Conservation (phyloP, 768 basidiomycete genomes). For the Jaapia argillacea region DNA sequence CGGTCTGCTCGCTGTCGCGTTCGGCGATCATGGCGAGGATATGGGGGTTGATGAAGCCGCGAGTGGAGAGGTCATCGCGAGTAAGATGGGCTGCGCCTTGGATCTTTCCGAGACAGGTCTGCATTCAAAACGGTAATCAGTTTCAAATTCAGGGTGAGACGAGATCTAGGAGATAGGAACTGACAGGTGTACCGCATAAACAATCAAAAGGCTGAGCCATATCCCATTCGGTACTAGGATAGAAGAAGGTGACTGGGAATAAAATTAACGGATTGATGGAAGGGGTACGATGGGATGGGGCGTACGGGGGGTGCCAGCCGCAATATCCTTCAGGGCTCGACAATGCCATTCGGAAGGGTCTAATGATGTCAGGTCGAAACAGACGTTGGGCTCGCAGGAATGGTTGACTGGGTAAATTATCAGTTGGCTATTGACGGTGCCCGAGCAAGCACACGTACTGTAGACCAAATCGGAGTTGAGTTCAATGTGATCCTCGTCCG, state of each 20-base stretch:
- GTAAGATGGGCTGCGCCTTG: conserved; percentile 35
- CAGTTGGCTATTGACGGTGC: not conserved
- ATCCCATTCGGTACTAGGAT: conserved; percentile 62
- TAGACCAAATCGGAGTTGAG: conserved; percentile 53
- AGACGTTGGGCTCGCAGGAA: conserved; percentile 51
- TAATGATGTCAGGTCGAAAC: conserved; percentile 37
- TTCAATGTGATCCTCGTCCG: conserved; percentile 40
- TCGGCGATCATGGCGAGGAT: no score
- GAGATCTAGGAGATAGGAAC: conserved; percentile 5
- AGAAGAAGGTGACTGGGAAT: conserved; percentile 43
- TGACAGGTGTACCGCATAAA: conserved; percentile 33
- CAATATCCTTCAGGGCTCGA: conserved; percentile 31
- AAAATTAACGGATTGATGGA: no score
- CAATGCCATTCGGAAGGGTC: conserved; percentile 38
- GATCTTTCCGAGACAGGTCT: conserved; percentile 38
- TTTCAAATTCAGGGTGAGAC: conserved; percentile 1
- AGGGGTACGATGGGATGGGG: no score
- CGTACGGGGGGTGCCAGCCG: conserved; percentile 26
- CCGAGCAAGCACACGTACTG: conserved; percentile 23
- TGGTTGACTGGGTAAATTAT: conserved; percentile 35
- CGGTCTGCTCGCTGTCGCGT: no score
- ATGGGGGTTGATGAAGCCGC: conserved; percentile 33
- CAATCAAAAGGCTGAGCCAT: conserved; percentile 57
- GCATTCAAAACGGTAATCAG: not conserved
- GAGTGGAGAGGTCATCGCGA: conserved; percentile 22